phyloP scores from a whole-genome alignment of 768 basidiomycete genomes.

The Cystofilobasidium ferigula region DNA sequence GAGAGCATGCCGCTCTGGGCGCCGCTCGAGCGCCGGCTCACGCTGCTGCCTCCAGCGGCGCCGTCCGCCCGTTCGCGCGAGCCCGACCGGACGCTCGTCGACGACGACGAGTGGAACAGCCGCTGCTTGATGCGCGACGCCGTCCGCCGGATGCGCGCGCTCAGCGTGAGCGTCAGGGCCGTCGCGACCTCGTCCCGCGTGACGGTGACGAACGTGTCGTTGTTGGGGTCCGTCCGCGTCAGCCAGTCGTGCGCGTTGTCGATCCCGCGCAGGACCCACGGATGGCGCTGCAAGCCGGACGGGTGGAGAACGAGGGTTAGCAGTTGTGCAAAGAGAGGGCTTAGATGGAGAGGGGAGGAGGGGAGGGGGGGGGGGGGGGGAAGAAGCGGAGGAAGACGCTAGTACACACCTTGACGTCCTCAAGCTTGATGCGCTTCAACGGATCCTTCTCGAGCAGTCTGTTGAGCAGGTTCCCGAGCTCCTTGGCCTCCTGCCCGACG shows the following conservation, averaged over 20 bases:
- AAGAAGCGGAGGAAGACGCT: conserved; percentile 6
- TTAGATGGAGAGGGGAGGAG: not conserved
- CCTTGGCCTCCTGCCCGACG: conserved; percentile 44
- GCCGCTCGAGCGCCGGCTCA: not conserved
- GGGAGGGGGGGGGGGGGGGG: not conserved
- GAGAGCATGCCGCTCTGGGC: conserved; percentile 5
- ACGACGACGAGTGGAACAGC: conserved; percentile 20
- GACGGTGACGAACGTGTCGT: conserved; percentile 48
- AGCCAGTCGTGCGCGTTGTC: conserved; percentile 62
- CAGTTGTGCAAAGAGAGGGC: not conserved
- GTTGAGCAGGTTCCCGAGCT: conserved; percentile 61
- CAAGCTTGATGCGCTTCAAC: conserved; percentile 59
- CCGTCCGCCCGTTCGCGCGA: too few species aligned
- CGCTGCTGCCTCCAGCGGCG: not conserved
- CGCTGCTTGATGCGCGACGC: conserved; percentile 30
- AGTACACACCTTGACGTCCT: conserved; percentile 62
- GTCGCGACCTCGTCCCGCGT: conserved; percentile 65
- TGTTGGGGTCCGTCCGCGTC: conserved; percentile 48
- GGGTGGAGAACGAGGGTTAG: not conserved
- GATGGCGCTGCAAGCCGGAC: conserved; percentile 30
- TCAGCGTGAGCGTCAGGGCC: conserved; percentile 40
- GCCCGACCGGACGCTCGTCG: not conserved
- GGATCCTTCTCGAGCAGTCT: conserved; percentile 71
- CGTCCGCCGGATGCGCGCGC: conserved; percentile 34
- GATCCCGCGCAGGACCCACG: conserved; percentile 62